Conservation (phyloP, 2,329 filamentous ascomycete species). For the Xylariomycetidae sp. region DNA sequence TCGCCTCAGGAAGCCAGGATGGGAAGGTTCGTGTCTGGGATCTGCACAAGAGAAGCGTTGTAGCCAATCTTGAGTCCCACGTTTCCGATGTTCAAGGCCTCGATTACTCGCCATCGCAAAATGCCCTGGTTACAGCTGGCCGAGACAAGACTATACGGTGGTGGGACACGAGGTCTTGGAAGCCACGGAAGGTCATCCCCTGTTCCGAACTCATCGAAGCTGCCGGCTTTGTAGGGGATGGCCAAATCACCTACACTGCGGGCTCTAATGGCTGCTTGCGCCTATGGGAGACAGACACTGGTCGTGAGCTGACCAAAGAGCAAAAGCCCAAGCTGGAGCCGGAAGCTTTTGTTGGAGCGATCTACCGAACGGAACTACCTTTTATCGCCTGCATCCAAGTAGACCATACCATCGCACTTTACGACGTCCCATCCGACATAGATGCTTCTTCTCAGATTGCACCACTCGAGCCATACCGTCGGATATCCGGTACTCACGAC, state of each 20-base stretch:
- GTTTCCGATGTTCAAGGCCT: slow-evolving; percentile 89
- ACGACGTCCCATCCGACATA: slow-evolving; percentile 42
- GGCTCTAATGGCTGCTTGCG: slow-evolving; percentile 78
- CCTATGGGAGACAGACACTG: slow-evolving; percentile 74
- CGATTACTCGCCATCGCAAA: slow-evolving; percentile 70
- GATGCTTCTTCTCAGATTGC: slow-evolving; percentile 28
- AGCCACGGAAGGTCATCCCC: slow-evolving; percentile 70
- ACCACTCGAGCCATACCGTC: slow-evolving; percentile 52
- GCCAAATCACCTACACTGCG: slow-evolving; percentile 71
- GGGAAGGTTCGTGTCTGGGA: slow-evolving; percentile 91
- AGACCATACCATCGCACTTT: slow-evolving; percentile 80
- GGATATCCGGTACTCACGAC: slow-evolving; percentile 94
- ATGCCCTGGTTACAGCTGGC: slow-evolving; percentile 74
- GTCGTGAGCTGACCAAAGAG: slow-evolving; percentile 71
- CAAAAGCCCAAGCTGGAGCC: slow-evolving; percentile 56
- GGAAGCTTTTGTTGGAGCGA: slow-evolving; percentile 64
- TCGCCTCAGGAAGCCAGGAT: slow-evolving; percentile 90
- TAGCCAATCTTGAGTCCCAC: slow-evolving; percentile 80
- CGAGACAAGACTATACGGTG: slow-evolving; percentile 91
- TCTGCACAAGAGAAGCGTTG: slow-evolving; percentile 71
- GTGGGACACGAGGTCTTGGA: slow-evolving; percentile 87
- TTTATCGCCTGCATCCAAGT: slow-evolving; percentile 79
- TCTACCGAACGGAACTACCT: slow-evolving; percentile 59
- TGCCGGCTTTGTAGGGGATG: slow-evolving; percentile 69
- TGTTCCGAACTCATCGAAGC: slow-evolving; percentile 81